phyloP scores from a whole-genome alignment of 139 green algal species.

The Zygnema circumcarinatum region DNA sequence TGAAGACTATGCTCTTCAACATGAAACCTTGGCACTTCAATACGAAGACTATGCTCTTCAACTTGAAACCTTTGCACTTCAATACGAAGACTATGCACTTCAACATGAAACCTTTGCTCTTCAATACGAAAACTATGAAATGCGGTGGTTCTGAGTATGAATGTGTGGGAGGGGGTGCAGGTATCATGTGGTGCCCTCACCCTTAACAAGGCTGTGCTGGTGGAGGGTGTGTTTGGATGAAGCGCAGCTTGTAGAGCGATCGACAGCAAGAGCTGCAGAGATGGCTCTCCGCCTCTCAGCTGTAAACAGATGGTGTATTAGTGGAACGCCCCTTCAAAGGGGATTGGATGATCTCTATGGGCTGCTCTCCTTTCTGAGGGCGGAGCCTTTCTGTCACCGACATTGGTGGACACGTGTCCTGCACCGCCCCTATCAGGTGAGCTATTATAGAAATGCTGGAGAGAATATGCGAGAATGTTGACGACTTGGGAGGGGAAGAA shows the following conservation, averaged over 20 bases:
- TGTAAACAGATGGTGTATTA: constrained; percentile 71
- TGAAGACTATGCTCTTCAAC: no score
- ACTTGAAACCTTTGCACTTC: no score
- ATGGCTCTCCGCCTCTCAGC: constrained; percentile 76
- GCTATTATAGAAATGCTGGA: no score
- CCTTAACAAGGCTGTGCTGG: constrained; percentile 85
- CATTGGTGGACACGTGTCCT: constrained; percentile 73
- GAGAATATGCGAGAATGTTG: no score
- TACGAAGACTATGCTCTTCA: no score
- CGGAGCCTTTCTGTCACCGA: constrained; percentile 47
- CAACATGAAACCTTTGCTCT: no score
- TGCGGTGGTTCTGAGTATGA: no score
- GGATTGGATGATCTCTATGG: constrained; percentile 87
- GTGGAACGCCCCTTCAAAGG: constrained; percentile 83
- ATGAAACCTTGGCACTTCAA: no score
- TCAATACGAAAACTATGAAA: no score
- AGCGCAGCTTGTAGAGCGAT: constrained; percentile 88
- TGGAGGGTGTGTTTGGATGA: constrained; percentile 93
- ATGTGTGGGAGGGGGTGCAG: no score
- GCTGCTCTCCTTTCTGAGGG: constrained; percentile 83
- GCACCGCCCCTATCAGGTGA: constrained; percentile 68
- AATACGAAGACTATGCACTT: no score
- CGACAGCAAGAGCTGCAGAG: constrained; percentile 72
- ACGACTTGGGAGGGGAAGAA: no score
- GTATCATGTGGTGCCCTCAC: constrained; percentile 78